phyloP scores from a whole-genome alignment of 179 eudicot species.

The Gypsophila paniculata region DNA sequence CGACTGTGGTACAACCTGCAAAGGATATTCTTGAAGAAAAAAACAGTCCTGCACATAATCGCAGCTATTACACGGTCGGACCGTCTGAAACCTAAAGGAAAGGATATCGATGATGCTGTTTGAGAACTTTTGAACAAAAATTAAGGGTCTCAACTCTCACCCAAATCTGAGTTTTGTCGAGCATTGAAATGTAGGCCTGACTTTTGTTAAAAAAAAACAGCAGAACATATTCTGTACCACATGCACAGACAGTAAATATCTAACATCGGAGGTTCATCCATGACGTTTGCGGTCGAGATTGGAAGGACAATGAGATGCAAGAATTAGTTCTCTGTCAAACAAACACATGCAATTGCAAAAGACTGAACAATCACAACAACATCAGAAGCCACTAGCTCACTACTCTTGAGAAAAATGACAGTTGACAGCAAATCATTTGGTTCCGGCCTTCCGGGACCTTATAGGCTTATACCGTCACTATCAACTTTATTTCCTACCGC shows the following conservation, averaged over 20 bases:
- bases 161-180: too few relatives aligned
- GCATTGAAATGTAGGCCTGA: too few relatives aligned
- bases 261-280: background rate
- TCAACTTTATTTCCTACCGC: background rate
- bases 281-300: background rate
- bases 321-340: background rate
- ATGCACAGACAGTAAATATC: too few relatives aligned
- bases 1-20: too few relatives aligned
- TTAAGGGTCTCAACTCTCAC: too few relatives aligned
- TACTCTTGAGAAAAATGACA: background rate
- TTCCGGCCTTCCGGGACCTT: conserved; percentile 1
- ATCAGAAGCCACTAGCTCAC: background rate
- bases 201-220: too few relatives aligned
- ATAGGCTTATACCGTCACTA: background rate
- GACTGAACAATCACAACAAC: conserved; percentile 9
- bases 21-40: too few relatives aligned
- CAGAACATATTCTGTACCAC: background rate
- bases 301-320: background rate
- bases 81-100: too few relatives aligned
- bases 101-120: too few relatives aligned
- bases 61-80: too few relatives aligned
- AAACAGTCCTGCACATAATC: too few relatives aligned
- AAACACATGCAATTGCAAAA: background rate
- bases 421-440: background rate
- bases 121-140: too few relatives aligned